These are phyloP conservation scores for Fusarium agapanthi DNA, from an alignment of 2,329 filamentous ascomycete genomes.

Conservation along the genomic window DNA sequence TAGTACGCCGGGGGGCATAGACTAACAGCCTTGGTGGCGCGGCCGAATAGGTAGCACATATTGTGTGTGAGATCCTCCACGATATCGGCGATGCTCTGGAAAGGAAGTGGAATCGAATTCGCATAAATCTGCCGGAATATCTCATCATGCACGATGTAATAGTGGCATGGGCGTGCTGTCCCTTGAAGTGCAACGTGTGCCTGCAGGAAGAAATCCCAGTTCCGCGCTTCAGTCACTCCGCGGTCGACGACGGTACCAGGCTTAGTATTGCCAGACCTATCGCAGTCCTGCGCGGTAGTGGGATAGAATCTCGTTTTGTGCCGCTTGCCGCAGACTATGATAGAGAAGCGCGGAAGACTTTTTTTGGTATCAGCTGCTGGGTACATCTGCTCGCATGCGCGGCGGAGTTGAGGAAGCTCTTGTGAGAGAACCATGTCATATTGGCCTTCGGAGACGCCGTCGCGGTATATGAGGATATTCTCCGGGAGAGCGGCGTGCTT, in stretches of 20 bases:
- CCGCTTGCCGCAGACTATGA: background rate
- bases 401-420: background rate
- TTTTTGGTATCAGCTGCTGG: background rate
- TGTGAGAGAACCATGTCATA: background rate
- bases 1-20: background rate
- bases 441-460: background rate
- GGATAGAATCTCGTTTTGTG: slow-evolving; percentile 1
- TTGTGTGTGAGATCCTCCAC: background rate
- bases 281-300: background rate
- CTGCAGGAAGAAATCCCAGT: background rate
- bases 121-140: background rate
- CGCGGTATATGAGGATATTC: background rate
- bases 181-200: background rate
- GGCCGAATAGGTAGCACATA: background rate
- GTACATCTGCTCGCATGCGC: background rate
- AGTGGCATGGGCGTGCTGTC: background rate
- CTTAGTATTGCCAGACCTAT: background rate
- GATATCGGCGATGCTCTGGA: background rate
- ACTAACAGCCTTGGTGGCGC: background rate
- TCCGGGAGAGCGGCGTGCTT: background rate
- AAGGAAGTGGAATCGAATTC: background rate
- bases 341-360: background rate
- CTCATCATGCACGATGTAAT: background rate
- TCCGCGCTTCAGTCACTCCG: background rate
- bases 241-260: background rate